phyloP scores from a whole-genome alignment of 179 eudicot genomes.

The Silene vulgaris region DNA sequence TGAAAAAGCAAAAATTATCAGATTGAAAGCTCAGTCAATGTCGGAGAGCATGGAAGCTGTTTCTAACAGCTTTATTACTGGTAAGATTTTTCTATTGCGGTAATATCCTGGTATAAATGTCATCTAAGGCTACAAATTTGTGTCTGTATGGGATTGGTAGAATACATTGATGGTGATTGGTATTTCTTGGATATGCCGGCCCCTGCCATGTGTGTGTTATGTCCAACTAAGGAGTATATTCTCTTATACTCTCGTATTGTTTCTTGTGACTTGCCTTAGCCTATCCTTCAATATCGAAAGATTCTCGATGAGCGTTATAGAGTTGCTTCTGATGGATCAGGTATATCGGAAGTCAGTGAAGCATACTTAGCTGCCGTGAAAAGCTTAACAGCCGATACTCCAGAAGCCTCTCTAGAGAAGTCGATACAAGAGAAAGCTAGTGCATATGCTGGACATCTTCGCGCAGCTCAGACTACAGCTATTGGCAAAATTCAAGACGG shows the following conservation, averaged over 20 bases:
- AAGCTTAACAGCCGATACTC: constrained; percentile 44
- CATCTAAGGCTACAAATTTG: no score
- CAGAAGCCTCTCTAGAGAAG: constrained; percentile 40
- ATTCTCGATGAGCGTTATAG: background rate
- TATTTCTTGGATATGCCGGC: background rate
- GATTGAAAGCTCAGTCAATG: constrained; percentile 67
- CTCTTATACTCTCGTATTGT: background rate
- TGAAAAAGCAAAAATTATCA: constrained; percentile 73
- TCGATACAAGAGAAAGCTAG: constrained; percentile 66
- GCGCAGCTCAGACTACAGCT: constrained; percentile 53
- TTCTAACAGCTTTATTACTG: constrained; percentile 79
- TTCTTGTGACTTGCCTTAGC: background rate
- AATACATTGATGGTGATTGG: background rate
- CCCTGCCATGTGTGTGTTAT: background rate
- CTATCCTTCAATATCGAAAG: background rate
- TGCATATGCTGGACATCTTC: constrained; percentile 49
- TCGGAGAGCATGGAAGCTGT: constrained; percentile 68
- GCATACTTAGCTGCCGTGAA: constrained; percentile 73
- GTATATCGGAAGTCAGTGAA: constrained; percentile 85
- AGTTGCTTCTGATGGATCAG: constrained; percentile 36
- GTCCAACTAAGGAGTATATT: background rate
- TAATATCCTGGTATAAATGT: no score
- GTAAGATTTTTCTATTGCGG: constrained; percentile 28
- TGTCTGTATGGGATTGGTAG: no score
- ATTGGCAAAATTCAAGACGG: constrained; percentile 77